Evolutionary conservation across 805 yeast genomes (phyloP).

Genomic region (Yamadazyma paraphyllophila): DNA sequence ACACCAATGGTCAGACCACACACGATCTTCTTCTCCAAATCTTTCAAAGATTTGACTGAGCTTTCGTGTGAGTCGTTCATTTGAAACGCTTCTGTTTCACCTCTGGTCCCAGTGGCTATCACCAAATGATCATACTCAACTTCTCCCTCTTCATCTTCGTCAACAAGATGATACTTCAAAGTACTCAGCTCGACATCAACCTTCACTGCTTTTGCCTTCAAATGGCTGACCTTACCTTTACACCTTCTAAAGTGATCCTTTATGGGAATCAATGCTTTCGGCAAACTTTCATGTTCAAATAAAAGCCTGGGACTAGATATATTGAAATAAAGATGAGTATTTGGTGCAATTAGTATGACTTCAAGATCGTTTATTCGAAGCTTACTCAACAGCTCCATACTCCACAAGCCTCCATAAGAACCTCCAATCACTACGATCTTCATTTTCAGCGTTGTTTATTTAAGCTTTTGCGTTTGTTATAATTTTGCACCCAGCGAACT

Average conservation of each 20-base stretch:
- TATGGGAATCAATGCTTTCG: slow-evolving; percentile 21
- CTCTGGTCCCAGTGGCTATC: slow-evolving; percentile 32
- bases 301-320: slow-evolving; percentile 32
- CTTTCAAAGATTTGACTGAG: slow-evolving; percentile 16
- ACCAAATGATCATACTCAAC: slow-evolving; percentile 30
- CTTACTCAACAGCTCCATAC: slow-evolving; percentile 19
- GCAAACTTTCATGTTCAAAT: slow-evolving; percentile 21
- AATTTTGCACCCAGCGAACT: background rate
- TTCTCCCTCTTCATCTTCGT: background rate
- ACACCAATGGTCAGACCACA: slow-evolving; percentile 29
- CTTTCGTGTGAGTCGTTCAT: slow-evolving; percentile 17
- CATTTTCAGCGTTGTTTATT: background rate
- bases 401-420: slow-evolving; percentile 31
- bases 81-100: slow-evolving; percentile 24
- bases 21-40: slow-evolving; percentile 16
- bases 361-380: background rate
- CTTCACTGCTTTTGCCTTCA: slow-evolving; percentile 24
- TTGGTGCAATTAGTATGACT: slow-evolving; percentile 27
- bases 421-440: slow-evolving; percentile 35
- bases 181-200: slow-evolving; percentile 23
- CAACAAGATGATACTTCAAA: slow-evolving; percentile 14
- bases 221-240: slow-evolving; percentile 12
- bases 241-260: slow-evolving; percentile 17
- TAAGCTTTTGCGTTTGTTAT: too few relatives aligned
- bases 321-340: slow-evolving; percentile 24